Base-by-base conservation (phyloP, 163 green algal species). In the Chlamydomonas reinhardtii region DNA sequence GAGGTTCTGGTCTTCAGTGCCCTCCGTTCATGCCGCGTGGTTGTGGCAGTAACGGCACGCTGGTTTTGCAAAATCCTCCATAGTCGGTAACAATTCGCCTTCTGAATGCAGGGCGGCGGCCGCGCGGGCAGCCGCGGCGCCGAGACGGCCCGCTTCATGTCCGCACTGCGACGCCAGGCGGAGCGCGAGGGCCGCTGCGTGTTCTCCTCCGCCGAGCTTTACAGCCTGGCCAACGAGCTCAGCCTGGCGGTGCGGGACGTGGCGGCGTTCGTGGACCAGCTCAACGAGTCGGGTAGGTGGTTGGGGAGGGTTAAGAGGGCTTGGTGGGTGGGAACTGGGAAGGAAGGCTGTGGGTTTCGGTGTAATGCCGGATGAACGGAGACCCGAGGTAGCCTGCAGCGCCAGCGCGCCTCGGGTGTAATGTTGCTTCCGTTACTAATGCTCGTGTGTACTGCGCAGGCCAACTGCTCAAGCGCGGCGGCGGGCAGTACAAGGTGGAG, bases 101-200 rank as follows among this genome's bases (percentile, higher is more conserved):
- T 48, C n/a, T 48, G 39, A 5, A 12, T 12, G 59, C 61, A 88
- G 76, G 32, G 37, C 12, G 73, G 70, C 65, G 73, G 75, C 70
- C 72, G 78, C 43, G 37, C 77, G 2, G 85, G 88, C 29, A 86
- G 87, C 83, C 93, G 89, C 70, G 85, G 73, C 61, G 87, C 88
- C 70, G 94, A 99, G 88, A 90, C 90, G 11, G 92, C 90, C 74
- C 89, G 95, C 27, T 97, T 97, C 80, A 48, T 99, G 48, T 86
- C 89, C 0, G 91, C 92, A 14, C 80, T 98, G 54, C 90, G 91
- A 29, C 62, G 83, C 16, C 48, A 85, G 22, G 90, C 89, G 9
- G 75, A 73, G 25, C 64, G 83, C 35, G 74, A 92, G 48, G 88
- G 87, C 8, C 89, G 83, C 25, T 81, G 83, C 17, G 39, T 89